A percentile compares a stretch with the other conserved stretches of the same genome.
These are phyloP conservation scores for Leptomonas pyrrhocoris DNA, from an alignment of 208 protist genomes.

Conservation along the genomic window DNA sequence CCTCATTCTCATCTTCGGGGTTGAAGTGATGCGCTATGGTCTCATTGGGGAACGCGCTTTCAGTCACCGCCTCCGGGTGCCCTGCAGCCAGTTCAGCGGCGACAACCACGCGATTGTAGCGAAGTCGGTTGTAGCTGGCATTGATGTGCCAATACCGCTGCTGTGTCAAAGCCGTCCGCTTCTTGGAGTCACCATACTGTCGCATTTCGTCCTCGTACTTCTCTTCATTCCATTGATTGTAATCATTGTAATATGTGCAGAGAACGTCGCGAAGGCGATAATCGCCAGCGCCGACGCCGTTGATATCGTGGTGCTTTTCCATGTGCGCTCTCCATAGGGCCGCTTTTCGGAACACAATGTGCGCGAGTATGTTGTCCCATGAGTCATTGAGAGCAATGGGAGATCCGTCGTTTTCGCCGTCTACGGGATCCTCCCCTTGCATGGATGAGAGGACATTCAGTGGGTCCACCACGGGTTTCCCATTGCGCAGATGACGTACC, in stretches of 20 bases:
- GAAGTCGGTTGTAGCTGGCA: constrained; percentile 81
- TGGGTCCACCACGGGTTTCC: constrained; percentile 64
- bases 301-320: constrained; percentile 49
- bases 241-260: constrained; percentile 76
- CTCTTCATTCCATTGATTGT: constrained; percentile 68
- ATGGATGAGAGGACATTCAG: constrained; percentile 76
- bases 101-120: constrained; percentile 87
- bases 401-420: constrained; percentile 8
- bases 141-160: constrained; percentile 82
- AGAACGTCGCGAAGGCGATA: constrained; percentile 77
- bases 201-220: constrained; percentile 30
- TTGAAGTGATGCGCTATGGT: constrained; percentile 44
- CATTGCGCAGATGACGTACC: constrained; percentile 41
- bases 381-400: background rate
- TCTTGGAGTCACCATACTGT: constrained; percentile 20
- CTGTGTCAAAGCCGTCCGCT: constrained; percentile 45
- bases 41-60: constrained; percentile 57
- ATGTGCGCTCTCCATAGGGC: constrained; percentile 68
- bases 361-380: constrained; percentile 52
- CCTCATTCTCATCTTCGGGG: constrained; percentile 34
- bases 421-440: constrained; percentile 23
- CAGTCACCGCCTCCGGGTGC: constrained; percentile 40
- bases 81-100: constrained; percentile 48
- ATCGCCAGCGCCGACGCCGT: constrained; percentile 44
- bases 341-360: constrained; percentile 74